Base-by-base conservation (phyloP, 208 protist species). In the Wallacemonas collosoma region DNA sequence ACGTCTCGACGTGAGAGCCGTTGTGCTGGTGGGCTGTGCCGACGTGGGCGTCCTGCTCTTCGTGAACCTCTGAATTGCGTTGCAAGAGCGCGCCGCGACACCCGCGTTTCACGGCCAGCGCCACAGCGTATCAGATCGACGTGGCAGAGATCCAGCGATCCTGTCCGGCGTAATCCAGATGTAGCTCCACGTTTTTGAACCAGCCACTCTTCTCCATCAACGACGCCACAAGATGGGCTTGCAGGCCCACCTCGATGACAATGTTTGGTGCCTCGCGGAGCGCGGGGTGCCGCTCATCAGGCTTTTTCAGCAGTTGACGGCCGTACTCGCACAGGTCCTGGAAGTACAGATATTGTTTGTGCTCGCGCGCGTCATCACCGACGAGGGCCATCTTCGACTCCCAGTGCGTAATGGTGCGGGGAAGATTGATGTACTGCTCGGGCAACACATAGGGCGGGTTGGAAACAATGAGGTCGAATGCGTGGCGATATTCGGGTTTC, bases 361-460 rank as follows among this genome's bases (percentile, higher is more conserved):
- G 65, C 48, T 89, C 87, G 41, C 90, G 79, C 43, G 71, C 73
- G 55, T 81, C 83, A 68, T 95, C 90, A 12, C 93, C 93, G 38
- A 97, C 88, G 41, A 97, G 77, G n/a, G 90, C 90, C 57, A 85
- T 75, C 61, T 88, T 91, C 2, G 90, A 91, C 75, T 95, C 90
- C 87, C 89, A 97, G 61, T 87, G 71, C 17, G 77, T 83, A 9
- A 93, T 86, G 26, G 77, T 76, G n/a, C 58, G 70, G 5, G 90
- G 86, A 9, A 97, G 74, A 1, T 81, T 64, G 1, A 79, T 62
- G 80, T 97, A 97, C 75, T 97, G 83, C 11, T 92, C 71, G 1
- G 90, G 89, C 54, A 94, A 65, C 4, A 95, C 78, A 70, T 97
- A 97, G 3, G 93, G 93, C 36, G 93, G 93, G 77, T 94, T 97